These are phyloP conservation scores for Pleurotus citrinopileatus DNA, from an alignment of 768 basidiomycete genomes.

Conservation along the genomic window DNA sequence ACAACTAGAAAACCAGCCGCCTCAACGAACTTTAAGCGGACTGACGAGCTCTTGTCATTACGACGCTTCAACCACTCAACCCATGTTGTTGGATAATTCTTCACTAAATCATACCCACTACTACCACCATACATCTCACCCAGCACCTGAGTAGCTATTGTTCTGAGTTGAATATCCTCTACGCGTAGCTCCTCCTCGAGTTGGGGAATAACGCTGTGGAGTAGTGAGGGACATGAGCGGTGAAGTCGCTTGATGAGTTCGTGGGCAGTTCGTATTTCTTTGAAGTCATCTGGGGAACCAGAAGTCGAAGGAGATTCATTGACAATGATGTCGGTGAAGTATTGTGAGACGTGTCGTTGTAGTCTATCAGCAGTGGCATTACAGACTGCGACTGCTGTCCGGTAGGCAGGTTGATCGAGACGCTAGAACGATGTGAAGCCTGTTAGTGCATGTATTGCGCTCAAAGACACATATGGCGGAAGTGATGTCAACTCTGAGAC, in stretches of 20 bases:
- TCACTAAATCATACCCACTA: slow-evolving; percentile 55
- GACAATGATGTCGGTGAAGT: slow-evolving; percentile 89
- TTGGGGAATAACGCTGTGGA: slow-evolving; percentile 90
- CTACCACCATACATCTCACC: slow-evolving; percentile 87
- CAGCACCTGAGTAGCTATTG: slow-evolving; percentile 81
- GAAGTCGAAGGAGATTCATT: slow-evolving; percentile 35
- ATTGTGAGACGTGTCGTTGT: slow-evolving; percentile 84
- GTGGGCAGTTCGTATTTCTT: slow-evolving; percentile 75
- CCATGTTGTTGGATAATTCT: slow-evolving; percentile 85
- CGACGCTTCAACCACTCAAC: slow-evolving; percentile 75
- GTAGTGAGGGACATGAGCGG: slow-evolving; percentile 72
- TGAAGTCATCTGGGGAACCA: slow-evolving; percentile 55
- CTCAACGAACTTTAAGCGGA: slow-evolving; percentile 82
- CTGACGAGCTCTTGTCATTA: slow-evolving; percentile 68
- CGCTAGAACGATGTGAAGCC: slow-evolving; percentile 36
- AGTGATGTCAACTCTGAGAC: too few species aligned
- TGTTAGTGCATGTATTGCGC: background rate
- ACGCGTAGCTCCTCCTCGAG: slow-evolving; percentile 88
- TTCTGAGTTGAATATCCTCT: slow-evolving; percentile 66
- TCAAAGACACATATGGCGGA: slow-evolving; percentile 12
- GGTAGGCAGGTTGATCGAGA: slow-evolving; percentile 72
- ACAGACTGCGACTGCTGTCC: slow-evolving; percentile 84
- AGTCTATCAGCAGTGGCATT: slow-evolving; percentile 81
- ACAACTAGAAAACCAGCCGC: slow-evolving; percentile 56
- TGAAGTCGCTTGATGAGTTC: slow-evolving; percentile 82